Percentiles rank a stretch among this genome's conserved stretches.
Conservation (phyloP, 257 asterid genomes). For the Scutellaria barbata region DNA sequence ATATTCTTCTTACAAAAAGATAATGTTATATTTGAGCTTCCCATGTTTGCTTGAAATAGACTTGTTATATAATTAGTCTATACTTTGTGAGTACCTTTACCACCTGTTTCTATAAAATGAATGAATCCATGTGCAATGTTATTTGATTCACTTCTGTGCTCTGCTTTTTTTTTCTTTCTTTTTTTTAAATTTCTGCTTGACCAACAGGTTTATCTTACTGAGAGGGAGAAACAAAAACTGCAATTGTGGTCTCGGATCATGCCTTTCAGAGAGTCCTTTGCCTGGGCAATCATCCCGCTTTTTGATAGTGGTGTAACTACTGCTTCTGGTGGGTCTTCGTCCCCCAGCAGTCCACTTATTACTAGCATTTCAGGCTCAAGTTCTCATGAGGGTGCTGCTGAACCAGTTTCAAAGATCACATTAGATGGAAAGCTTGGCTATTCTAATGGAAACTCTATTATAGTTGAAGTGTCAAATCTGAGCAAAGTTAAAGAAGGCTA, state of each 20-base stretch:
- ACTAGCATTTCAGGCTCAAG: constrained; percentile 70
- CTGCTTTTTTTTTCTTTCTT: not conserved
- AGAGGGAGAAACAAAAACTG: constrained; percentile 95
- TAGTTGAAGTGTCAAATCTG: constrained; percentile 97
- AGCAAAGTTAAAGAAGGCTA: constrained; percentile 99
- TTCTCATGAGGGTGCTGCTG: constrained; percentile 79
- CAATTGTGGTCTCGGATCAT: constrained; percentile 98
- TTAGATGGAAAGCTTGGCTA: constrained; percentile 88
- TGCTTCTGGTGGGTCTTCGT: constrained; percentile 85
- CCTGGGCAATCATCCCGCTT: constrained; percentile 98
- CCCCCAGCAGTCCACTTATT: constrained; percentile 95
- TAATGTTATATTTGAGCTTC: constrained; percentile 26
- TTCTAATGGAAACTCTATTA: constrained; percentile 83
- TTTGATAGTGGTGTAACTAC: constrained; percentile 82
- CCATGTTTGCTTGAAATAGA: constrained; percentile 21
- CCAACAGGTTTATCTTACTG: constrained; percentile 83
- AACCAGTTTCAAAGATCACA: constrained; percentile 77
- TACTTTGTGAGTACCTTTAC: constrained; percentile 15
- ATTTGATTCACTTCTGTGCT: constrained; percentile 25
- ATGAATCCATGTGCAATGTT: constrained; percentile 24
- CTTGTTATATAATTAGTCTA: not conserved
- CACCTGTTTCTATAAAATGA: constrained; percentile 19
- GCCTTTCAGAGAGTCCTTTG: constrained; percentile 95
- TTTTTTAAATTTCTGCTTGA: constrained; percentile 26
- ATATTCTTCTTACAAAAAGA: constrained; percentile 4